Evolutionary conservation across 2,329 filamentous ascomycete genomes (phyloP).

Genomic region (Thielaviopsis ethacetica): DNA sequence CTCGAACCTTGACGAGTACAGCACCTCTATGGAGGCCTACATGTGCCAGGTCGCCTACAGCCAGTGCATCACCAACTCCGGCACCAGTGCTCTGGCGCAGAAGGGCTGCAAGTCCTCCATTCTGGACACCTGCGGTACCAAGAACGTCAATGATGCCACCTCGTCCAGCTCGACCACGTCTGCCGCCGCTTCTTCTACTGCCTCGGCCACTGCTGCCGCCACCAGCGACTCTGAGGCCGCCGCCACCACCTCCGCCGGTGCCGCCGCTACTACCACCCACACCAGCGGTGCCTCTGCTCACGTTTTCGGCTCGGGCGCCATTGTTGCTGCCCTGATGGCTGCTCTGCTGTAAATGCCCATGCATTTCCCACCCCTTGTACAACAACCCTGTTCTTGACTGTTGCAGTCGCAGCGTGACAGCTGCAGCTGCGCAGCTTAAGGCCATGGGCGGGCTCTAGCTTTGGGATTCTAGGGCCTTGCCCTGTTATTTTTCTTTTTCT

Average conservation of each 20-base stretch:
- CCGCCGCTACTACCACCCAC: constrained; percentile 12
- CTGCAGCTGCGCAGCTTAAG: constrained; percentile 21
- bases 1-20: constrained; percentile 37
- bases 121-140: constrained; percentile 29
- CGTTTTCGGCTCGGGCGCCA: constrained; percentile 18
- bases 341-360: constrained; percentile 7
- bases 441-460: constrained; percentile 34
- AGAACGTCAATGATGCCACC: constrained; percentile 16
- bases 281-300: constrained; percentile 7
- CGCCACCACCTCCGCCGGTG: constrained; percentile 13
- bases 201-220: constrained; percentile 12
- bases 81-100: constrained; percentile 27
- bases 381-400: background rate
- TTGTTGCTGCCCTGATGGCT: constrained; percentile 23
- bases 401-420: constrained; percentile 14
- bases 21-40: constrained; percentile 34
- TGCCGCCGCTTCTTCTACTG: constrained; percentile 13
- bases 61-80: constrained; percentile 29
- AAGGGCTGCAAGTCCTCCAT: constrained; percentile 32
- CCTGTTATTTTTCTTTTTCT: background rate
- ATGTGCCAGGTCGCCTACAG: constrained; percentile 33
- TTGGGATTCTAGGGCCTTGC: constrained; percentile 26
- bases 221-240: constrained; percentile 9
- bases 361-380: background rate
- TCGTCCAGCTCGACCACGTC: constrained; percentile 18